These are phyloP conservation scores for Alternaria sp. DNA, from an alignment of 2,329 filamentous ascomycete species.

Conservation along the genomic window DNA sequence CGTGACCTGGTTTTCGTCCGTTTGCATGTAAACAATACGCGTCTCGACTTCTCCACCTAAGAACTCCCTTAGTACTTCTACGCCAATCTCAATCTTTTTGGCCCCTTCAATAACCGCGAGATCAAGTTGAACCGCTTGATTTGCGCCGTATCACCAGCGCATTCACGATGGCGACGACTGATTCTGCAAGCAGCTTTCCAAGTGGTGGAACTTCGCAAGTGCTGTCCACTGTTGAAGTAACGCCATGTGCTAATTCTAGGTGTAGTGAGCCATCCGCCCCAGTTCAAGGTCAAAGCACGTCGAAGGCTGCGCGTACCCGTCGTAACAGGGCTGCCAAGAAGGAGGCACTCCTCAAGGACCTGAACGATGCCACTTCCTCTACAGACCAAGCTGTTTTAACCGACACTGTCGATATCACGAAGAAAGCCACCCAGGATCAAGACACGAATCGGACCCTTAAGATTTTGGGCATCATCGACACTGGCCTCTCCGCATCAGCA, in stretches of 20 bases:
- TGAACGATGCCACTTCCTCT: background rate
- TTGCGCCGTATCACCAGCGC: background rate
- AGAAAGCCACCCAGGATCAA: background rate
- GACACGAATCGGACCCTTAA: background rate
- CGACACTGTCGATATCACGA: background rate
- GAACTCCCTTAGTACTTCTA: background rate
- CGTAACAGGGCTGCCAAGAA: conserved; percentile 2
- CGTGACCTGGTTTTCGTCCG: background rate
- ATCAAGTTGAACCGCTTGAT: background rate
- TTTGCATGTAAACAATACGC: conserved; percentile 9
- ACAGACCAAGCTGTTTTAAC: background rate
- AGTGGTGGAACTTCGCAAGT: background rate
- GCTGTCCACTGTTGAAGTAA: too few relatives aligned
- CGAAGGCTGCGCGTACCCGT: background rate
- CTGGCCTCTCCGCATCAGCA: background rate
- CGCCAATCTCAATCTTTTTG: too few relatives aligned
- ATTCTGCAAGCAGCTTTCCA: background rate
- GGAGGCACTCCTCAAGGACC: background rate
- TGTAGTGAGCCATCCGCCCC: background rate
- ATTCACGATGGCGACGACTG: background rate
- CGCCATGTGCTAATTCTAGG: background rate
- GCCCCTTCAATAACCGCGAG: background rate
- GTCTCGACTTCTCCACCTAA: background rate
- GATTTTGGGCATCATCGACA: background rate
- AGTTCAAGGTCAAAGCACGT: background rate